Conservation (phyloP, 176 grass and related monocot species). For the Oryza officinalis region DNA sequence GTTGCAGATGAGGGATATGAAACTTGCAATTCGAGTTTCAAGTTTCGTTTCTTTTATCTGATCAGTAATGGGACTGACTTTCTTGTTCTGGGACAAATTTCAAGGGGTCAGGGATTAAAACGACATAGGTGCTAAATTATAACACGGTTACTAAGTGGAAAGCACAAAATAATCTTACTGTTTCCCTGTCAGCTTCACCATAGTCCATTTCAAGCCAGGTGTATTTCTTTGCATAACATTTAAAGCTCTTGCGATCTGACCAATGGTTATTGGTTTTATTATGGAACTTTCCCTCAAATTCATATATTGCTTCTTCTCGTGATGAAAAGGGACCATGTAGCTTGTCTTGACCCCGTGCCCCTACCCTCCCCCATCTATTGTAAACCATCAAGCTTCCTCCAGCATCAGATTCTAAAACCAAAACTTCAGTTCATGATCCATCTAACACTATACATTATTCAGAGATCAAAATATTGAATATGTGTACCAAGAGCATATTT, state of each 20-base stretch:
- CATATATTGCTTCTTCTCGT: slow-evolving; percentile 52
- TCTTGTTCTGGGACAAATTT: slow-evolving; percentile 41
- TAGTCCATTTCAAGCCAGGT: slow-evolving; percentile 97
- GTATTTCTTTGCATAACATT: slow-evolving; percentile 57
- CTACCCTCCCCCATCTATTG: slow-evolving; percentile 98
- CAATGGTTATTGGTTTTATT: slow-evolving; percentile 84
- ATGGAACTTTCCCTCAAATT: slow-evolving; percentile 76
- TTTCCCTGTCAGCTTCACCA: slow-evolving; percentile 62
- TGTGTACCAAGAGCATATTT: slow-evolving; percentile 7
- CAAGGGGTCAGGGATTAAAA: slow-evolving; percentile 34
- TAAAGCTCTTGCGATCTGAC: slow-evolving; percentile 64
- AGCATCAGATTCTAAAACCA: slow-evolving; percentile 81
- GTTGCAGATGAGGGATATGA: slow-evolving; percentile 92
- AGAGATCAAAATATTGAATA: not conserved
- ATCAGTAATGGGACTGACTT: slow-evolving; percentile 43
- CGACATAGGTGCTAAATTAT: slow-evolving; percentile 13
- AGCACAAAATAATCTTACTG: slow-evolving; percentile 68
- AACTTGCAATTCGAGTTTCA: slow-evolving; percentile 67
- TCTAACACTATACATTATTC: slow-evolving; percentile 15
- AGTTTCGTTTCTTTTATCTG: slow-evolving; percentile 77
- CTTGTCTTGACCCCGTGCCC: slow-evolving; percentile 77
- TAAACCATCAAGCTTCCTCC: slow-evolving; percentile 78
- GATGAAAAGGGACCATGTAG: slow-evolving; percentile 65
- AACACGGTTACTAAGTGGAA: slow-evolving; percentile 25
- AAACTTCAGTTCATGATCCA: slow-evolving; percentile 15